A percentile compares a stretch with the other conserved stretches of the same genome.
These are phyloP conservation scores for Lactifluus echinatus DNA, from an alignment of 768 basidiomycete species.

Conservation along the genomic window DNA sequence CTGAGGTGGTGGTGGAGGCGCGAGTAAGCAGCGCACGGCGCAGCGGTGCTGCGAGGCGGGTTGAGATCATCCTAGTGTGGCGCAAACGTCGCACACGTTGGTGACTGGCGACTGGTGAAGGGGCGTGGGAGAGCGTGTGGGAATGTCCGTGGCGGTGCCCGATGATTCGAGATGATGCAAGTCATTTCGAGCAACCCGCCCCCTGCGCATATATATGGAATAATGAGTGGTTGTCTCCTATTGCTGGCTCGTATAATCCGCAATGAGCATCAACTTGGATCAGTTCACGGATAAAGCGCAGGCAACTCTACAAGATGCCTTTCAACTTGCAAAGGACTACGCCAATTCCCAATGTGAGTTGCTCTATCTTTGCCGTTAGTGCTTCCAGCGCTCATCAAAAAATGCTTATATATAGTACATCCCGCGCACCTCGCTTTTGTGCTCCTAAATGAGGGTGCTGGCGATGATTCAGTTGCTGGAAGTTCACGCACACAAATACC, in stretches of 20 bases:
- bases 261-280: constrained; percentile 45
- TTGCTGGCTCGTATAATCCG: constrained; percentile 29
- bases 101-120: too few relatives aligned
- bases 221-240: background rate
- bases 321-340: constrained; percentile 80
- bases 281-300: constrained; percentile 76
- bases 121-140: background rate
- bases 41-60: constrained; percentile 11
- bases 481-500: constrained; percentile 34
- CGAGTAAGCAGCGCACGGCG: constrained; percentile 18
- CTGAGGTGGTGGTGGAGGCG: constrained; percentile 1
- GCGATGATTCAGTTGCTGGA: constrained; percentile 31
- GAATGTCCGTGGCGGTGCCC: background rate
- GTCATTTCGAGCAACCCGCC: background rate
- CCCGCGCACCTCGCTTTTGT: constrained; percentile 79
- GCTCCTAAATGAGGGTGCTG: constrained; percentile 61
- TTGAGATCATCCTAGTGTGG: constrained; percentile 16
- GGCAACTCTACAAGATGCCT: constrained; percentile 56
- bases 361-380: background rate
- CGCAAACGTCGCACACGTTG: too few relatives aligned
- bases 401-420: constrained; percentile 40
- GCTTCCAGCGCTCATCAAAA: background rate
- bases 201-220: background rate
- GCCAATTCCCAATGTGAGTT: constrained; percentile 67
- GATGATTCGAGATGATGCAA: constrained; percentile 1